Conservation (phyloP, 768 basidiomycete genomes). For the Tylopilus subfusipes region DNA sequence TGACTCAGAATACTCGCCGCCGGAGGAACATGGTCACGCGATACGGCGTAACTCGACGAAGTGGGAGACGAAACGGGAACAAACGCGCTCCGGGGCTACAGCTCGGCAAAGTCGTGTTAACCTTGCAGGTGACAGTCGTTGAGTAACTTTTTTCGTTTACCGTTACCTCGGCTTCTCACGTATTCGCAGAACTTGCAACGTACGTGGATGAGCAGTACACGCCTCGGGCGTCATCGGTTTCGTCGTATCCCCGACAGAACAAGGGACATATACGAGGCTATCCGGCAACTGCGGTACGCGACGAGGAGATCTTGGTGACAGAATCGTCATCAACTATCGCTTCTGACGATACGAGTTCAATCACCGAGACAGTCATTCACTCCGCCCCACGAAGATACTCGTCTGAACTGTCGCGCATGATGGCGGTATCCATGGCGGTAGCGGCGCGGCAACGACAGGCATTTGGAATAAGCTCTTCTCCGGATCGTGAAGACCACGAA, state of each 20-base stretch:
- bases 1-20: conserved; percentile 31
- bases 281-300: not conserved
- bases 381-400: conserved; percentile 16
- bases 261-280: not conserved
- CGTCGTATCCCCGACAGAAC: conserved; percentile 7
- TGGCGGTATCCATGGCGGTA: conserved; percentile 30
- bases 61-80: conserved; percentile 9
- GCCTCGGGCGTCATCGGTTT: conserved; percentile 3
- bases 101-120: conserved; percentile 4
- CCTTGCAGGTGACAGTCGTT: conserved; percentile 3
- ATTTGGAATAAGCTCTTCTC: conserved; percentile 50
- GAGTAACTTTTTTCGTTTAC: conserved; percentile 1
- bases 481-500: conserved; percentile 9
- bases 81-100: not conserved
- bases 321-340: conserved; percentile 16
- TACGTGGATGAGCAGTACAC: conserved; percentile 21
- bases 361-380: not conserved
- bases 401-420: conserved; percentile 28
- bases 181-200: conserved; percentile 1
- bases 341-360: conserved; percentile 15
- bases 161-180: conserved; percentile 5
- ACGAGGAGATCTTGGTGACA: conserved; percentile 3
- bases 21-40: conserved; percentile 16
- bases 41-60: not conserved
- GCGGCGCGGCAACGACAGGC: conserved; percentile 46